Evolutionary conservation across 2,329 filamentous ascomycete genomes (phyloP).

Genomic region (Amylocarpus encephaloides): DNA sequence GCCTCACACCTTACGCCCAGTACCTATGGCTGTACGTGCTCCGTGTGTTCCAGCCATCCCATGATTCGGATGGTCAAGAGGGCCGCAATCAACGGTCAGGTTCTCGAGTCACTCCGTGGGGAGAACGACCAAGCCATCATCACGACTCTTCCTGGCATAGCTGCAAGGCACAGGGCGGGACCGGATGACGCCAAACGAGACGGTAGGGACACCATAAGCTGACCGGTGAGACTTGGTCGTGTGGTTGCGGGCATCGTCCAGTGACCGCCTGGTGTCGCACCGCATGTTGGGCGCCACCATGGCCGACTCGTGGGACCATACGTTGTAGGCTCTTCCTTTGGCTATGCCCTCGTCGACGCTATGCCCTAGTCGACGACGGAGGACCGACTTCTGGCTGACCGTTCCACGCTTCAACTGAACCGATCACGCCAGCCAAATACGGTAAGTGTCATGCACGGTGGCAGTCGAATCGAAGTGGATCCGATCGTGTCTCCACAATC

Average conservation of each 20-base stretch:
- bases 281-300: neutral
- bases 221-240: constrained; percentile 5
- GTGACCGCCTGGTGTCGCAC: constrained; percentile 7
- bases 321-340: neutral
- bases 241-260: constrained; percentile 1
- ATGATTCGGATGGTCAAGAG: too few relatives aligned
- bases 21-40: too few relatives aligned
- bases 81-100: neutral
- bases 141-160: constrained; percentile 3
- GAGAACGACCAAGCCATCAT: constrained; percentile 1
- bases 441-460: too few relatives aligned
- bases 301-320: neutral
- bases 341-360: too few relatives aligned
- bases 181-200: constrained; percentile 14
- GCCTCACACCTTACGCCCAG: too few relatives aligned
- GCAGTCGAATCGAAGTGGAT: too few relatives aligned
- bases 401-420: too few relatives aligned
- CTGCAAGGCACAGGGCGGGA: constrained; percentile 15
- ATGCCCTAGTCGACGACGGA: too few relatives aligned
- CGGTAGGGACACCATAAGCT: neutral
- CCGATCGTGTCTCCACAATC: too few relatives aligned
- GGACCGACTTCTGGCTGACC: too few relatives aligned
- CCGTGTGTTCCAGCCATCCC: too few relatives aligned
- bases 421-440: too few relatives aligned
- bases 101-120: neutral